These are phyloP conservation scores for Aristolochia californica DNA, from an alignment of 164 flowering plant genomes.

Conservation along the genomic window DNA sequence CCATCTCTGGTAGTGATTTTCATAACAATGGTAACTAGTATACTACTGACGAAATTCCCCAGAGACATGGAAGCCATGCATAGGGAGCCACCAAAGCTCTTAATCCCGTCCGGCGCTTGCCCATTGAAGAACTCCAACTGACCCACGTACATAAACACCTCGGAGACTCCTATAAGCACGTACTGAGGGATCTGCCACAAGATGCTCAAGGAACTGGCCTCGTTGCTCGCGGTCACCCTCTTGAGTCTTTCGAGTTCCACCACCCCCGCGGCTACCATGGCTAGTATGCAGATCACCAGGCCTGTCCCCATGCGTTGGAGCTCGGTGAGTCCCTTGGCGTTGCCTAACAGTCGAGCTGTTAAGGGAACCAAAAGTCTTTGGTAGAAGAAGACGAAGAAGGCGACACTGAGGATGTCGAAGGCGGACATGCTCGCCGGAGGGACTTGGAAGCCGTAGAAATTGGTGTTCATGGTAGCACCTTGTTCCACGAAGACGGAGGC, in stretches of 20 bases:
- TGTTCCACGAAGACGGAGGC: constrained; percentile 40
- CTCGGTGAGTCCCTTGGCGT: constrained; percentile 20
- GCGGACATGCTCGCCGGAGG: constrained; percentile 53
- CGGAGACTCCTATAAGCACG: constrained; percentile 64
- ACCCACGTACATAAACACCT: constrained; percentile 82
- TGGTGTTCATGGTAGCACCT: constrained; percentile 37
- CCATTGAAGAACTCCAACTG: constrained; percentile 77
- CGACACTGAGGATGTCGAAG: constrained; percentile 37
- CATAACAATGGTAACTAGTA: constrained; percentile 30
- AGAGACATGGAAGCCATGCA: constrained; percentile 29
- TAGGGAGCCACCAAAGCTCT: constrained; percentile 33
- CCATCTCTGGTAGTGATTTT: constrained; percentile 19
- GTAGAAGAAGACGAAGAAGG: constrained; percentile 25
- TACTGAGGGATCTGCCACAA: constrained; percentile 61
- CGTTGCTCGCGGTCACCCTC: not conserved
- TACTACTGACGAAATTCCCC: constrained; percentile 27
- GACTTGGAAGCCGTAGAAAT: constrained; percentile 21
- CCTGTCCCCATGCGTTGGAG: constrained; percentile 40
- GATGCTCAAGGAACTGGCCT: constrained; percentile 27
- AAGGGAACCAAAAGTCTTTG: constrained; percentile 20
- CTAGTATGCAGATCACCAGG: constrained; percentile 19
- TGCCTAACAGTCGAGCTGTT: constrained; percentile 9
- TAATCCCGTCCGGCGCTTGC: constrained; percentile 83
- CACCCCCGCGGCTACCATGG: constrained; percentile 27
- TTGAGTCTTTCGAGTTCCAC: constrained; percentile 23